These are phyloP conservation scores for Mentha longifolia DNA, from an alignment of 257 asterid species.

Conservation along the genomic window DNA sequence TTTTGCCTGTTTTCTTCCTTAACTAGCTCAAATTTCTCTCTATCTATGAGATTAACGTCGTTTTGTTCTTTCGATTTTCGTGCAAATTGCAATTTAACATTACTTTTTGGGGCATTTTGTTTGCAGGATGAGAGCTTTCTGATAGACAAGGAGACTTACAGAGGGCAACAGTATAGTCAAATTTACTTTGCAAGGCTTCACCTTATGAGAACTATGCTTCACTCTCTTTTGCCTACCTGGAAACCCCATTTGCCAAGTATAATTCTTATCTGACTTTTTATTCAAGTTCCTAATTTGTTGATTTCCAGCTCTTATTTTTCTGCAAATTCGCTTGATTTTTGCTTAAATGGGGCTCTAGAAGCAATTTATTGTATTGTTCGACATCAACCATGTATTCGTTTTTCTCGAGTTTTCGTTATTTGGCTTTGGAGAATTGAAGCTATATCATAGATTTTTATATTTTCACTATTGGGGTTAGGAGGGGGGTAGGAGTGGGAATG, in stretches of 20 bases:
- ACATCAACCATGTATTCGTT: not conserved
- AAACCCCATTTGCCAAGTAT: conserved; percentile 85
- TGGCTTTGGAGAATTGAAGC: conserved; percentile 2
- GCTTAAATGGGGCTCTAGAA: not conserved
- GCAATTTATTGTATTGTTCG: conserved; percentile 4
- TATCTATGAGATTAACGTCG: conserved; percentile 9
- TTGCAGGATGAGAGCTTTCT: conserved; percentile 73
- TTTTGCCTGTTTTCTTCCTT: conserved; percentile 10
- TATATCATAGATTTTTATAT: conserved; percentile 8
- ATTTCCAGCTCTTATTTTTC: not conserved
- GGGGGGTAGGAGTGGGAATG: too few relatives aligned
- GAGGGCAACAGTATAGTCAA: conserved; percentile 98
- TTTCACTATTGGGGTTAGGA: not conserved
- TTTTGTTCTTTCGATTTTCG: too few relatives aligned
- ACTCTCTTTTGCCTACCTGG: conserved; percentile 89
- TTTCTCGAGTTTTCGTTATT: conserved; percentile 14
- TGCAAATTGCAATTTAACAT: not conserved
- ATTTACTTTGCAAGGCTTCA: conserved; percentile 91
- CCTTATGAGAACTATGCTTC: conserved; percentile 83
- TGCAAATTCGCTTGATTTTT: conserved; percentile 19
- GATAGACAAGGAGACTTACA: conserved; percentile 76
- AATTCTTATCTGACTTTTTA: conserved; percentile 26
- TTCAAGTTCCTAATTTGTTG: conserved; percentile 22
- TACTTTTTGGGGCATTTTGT: not conserved
- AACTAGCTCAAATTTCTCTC: not conserved